Evolutionary conservation across 108 stramenopile species (phyloP), one percentile per base, ranked within the genome.

Genomic region (Fistulifera pelliculosa): DNA sequence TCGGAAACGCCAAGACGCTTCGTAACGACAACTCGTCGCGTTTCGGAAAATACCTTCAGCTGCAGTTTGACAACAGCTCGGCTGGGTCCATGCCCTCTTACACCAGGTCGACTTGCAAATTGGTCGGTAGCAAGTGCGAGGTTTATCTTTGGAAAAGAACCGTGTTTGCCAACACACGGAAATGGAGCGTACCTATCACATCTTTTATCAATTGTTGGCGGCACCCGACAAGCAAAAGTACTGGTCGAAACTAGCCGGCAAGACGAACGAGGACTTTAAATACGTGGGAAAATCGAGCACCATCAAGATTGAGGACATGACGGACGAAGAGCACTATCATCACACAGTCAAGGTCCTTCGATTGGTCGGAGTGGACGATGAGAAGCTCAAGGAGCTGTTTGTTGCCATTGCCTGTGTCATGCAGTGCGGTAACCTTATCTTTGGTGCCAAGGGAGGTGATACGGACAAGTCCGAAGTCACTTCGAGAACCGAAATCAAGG

Each of bases 161-260:
- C 79, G 98, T 44, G 94, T 99, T 31, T 89, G 85, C 8, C 58
- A 63, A 22, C 86, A 85, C 53, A 80, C 91, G 28, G 73, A 90
- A 54, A 87, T 82, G 2, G 98, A 99, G 73, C 68, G 98, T 41
- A 99, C 97, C 61, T 99, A 93, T 71, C 98, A 99, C 69, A 82
- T 96, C 27, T 99, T 99, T 59, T 99, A 99, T 69, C 95, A 98
- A 69, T 62, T 97, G n/a, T 53, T 94, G 11, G 75, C 79, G 15
- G 90, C 92, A 26, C 75, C 83, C 15, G 80, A 85, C 21, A 67
- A 69, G 13, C 63, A 56, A 3, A 89, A 85, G 63, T 81, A 85
- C 21, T 89, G 87, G 87, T 65, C 70, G 28, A 76, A 73, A 15
- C 65, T 89, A 13, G 68, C 76, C 40, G 87, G 83, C 0, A 68